These are phyloP conservation scores for Lepidium didymum DNA, from an alignment of 345 rosid genomes.

Conservation along the genomic window DNA sequence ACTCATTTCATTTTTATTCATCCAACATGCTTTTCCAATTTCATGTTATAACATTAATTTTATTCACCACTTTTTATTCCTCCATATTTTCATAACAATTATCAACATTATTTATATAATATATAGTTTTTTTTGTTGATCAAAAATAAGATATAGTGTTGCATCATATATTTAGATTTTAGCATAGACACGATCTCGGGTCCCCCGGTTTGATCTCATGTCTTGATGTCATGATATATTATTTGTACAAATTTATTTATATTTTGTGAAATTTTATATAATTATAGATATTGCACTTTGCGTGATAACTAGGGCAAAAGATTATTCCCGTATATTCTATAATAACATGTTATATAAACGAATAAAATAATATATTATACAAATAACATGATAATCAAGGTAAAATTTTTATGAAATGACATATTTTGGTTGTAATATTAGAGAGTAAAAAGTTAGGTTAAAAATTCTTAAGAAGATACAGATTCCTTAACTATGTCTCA, in stretches of 20 bases:
- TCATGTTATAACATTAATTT: conserved; percentile 12
- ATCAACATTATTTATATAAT: not conserved
- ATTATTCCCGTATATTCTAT: conserved; percentile 1
- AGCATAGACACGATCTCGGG: conserved; percentile 26
- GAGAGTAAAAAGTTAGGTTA: not conserved
- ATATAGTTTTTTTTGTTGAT: no score
- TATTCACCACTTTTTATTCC: conserved; percentile 6
- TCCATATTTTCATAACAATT: not conserved
- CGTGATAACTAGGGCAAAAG: conserved; percentile 21
- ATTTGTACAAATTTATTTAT: not conserved
- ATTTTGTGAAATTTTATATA: not conserved
- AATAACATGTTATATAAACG: no score
- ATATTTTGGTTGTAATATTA: no score
- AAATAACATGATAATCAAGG: no score
- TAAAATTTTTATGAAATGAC: no score
- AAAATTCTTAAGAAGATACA: not conserved
- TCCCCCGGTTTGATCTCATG: conserved; percentile 24
- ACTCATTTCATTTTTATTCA: conserved; percentile 13
- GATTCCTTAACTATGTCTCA: not conserved
- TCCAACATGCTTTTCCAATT: conserved; percentile 18
- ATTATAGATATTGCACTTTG: conserved; percentile 9
- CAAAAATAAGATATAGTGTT: not conserved
- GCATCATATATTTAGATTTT: conserved; percentile 16
- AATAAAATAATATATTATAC: no score
- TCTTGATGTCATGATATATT: conserved; percentile 10